Evolutionary conservation across 306 rosid species (phyloP).

Genomic region (Cyclanthera cordifolia): DNA sequence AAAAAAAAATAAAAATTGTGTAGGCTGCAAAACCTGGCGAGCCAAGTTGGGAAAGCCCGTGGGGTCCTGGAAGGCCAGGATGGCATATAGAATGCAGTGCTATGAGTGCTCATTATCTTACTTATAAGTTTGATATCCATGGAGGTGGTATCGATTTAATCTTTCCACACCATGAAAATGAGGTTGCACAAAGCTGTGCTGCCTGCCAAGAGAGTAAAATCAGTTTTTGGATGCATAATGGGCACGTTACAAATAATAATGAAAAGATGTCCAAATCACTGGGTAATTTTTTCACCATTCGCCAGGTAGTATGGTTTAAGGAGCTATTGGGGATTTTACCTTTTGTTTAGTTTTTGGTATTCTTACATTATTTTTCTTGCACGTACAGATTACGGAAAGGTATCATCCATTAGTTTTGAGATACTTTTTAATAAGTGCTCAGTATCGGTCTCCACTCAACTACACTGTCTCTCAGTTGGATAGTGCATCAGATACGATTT

Average conservation of each 20-base stretch:
- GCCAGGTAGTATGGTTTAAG: constrained; percentile 54
- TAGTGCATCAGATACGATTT: constrained; percentile 67
- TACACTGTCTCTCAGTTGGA: constrained; percentile 66
- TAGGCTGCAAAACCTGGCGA: constrained; percentile 91
- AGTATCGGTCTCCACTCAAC: constrained; percentile 75
- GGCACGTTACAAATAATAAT: constrained; percentile 82
- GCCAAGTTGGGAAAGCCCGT: constrained; percentile 95
- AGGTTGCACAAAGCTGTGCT: constrained; percentile 91
- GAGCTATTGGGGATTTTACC: background rate
- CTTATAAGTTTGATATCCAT: constrained; percentile 76
- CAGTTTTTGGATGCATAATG: constrained; percentile 90
- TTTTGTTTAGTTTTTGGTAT: background rate
- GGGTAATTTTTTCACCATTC: constrained; percentile 92
- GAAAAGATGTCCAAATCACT: constrained; percentile 93
- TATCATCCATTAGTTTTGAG: constrained; percentile 89
- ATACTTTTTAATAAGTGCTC: constrained; percentile 69
- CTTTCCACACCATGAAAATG: constrained; percentile 98
- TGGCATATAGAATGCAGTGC: constrained; percentile 99
- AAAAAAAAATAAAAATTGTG: too few relatives aligned
- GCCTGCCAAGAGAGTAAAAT: constrained; percentile 55
- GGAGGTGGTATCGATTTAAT: constrained; percentile 97
- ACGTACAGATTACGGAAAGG: constrained; percentile 53
- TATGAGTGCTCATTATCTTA: constrained; percentile 81
- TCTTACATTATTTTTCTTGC: constrained; percentile 19
- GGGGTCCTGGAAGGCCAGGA: constrained; percentile 97